phyloP scores from a whole-genome alignment of 768 basidiomycete genomes.

The Nidularia sp. region DNA sequence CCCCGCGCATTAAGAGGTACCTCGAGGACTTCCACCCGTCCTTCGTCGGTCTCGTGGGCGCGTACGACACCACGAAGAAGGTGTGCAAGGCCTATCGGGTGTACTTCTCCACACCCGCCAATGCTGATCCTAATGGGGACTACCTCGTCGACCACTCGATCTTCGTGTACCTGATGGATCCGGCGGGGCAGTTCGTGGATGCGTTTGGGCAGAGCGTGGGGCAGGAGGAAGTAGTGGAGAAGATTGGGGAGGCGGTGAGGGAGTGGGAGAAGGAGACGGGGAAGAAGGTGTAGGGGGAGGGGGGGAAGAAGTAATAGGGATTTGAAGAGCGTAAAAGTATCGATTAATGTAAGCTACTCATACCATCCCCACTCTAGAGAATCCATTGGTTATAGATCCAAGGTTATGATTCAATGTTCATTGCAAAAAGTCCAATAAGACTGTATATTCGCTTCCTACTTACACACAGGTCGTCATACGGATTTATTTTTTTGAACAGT shows the following conservation, averaged over 20 bases:
- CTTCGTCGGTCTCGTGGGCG: slow-evolving; percentile 83
- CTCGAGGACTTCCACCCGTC: slow-evolving; percentile 87
- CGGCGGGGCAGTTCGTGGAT: slow-evolving; percentile 88
- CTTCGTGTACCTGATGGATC: slow-evolving; percentile 98
- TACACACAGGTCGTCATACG: no score
- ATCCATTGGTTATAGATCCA: no score
- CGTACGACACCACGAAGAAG: slow-evolving; percentile 78
- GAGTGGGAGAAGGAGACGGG: slow-evolving; percentile 40
- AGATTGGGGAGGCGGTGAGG: slow-evolving; percentile 46
- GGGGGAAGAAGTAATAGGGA: no score
- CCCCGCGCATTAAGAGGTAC: slow-evolving; percentile 57
- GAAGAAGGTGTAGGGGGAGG: slow-evolving; percentile 18
- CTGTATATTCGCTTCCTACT: no score
- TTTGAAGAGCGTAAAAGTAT: no score
- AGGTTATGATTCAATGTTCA: no score
- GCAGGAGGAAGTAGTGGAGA: slow-evolving; percentile 62
- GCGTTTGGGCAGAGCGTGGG: slow-evolving; percentile 88
- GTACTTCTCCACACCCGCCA: slow-evolving; percentile 94
- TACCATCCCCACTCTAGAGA: no score
- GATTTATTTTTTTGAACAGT: no score
- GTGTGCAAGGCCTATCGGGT: slow-evolving; percentile 95
- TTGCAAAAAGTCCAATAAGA: no score
- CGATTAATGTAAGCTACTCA: no score
- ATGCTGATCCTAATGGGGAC: slow-evolving; percentile 84
- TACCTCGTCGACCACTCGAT: slow-evolving; percentile 97